phyloP scores from a whole-genome alignment of 2,329 filamentous ascomycete species.

The Ceratocystiopsis sp. region DNA sequence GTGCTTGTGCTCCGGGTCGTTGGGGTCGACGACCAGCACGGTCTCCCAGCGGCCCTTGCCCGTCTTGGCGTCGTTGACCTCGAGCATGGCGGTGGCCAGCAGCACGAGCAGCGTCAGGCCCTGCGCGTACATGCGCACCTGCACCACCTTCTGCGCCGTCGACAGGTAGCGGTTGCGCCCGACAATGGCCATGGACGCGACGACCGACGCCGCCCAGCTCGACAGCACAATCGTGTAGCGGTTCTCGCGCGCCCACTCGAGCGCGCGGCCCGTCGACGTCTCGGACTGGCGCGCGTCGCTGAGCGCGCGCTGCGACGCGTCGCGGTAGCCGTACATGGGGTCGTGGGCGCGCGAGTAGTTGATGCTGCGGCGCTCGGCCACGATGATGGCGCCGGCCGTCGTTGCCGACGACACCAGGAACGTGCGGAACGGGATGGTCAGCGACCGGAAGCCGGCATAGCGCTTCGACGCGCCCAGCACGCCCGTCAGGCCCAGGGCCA shows the following conservation, averaged over 20 bases:
- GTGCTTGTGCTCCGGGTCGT: slow-evolving; percentile 68
- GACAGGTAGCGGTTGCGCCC: slow-evolving; percentile 60
- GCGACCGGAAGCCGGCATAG: slow-evolving; percentile 59
- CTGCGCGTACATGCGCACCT: slow-evolving; percentile 89
- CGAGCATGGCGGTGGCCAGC: slow-evolving; percentile 65
- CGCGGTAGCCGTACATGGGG: slow-evolving; percentile 48
- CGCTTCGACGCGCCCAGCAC: slow-evolving; percentile 52
- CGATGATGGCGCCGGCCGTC: slow-evolving; percentile 78
- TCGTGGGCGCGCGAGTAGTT: slow-evolving; percentile 54
- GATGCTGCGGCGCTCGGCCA: slow-evolving; percentile 55
- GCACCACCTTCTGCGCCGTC: slow-evolving; percentile 73
- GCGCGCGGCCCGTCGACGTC: slow-evolving; percentile 38
- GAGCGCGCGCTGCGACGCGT: slow-evolving; percentile 39
- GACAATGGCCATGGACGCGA: slow-evolving; percentile 55
- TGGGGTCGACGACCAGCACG: slow-evolving; percentile 60
- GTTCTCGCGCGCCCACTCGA: slow-evolving; percentile 62
- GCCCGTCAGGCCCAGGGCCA: slow-evolving; percentile 47
- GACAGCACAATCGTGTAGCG: slow-evolving; percentile 73
- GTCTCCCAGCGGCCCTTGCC: slow-evolving; percentile 73
- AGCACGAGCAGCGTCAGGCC: slow-evolving; percentile 73
- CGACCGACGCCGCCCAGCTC: slow-evolving; percentile 71
- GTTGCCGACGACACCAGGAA: slow-evolving; percentile 73
- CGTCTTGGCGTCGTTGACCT: slow-evolving; percentile 58
- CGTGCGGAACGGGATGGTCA: slow-evolving; percentile 78
- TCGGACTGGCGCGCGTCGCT: slow-evolving; percentile 40